Conservation (phyloP, 1,284 basidiomycete species). For the Peniophora sp. region DNA sequence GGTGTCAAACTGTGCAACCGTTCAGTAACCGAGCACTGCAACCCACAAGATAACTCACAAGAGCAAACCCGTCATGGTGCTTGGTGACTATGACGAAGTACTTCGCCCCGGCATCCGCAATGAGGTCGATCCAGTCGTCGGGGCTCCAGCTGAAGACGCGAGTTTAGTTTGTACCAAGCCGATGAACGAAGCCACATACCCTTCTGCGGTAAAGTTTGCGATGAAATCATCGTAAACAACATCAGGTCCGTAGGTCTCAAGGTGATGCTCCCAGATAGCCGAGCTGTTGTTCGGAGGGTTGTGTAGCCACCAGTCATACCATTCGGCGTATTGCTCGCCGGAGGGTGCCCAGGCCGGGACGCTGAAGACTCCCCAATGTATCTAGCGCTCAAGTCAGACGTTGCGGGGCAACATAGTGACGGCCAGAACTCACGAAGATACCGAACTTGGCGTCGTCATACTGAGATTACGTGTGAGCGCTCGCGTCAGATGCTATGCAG, state of each 20-base stretch:
- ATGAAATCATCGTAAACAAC: slow-evolving; percentile 54
- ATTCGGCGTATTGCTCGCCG: slow-evolving; percentile 40
- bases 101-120: slow-evolving; percentile 48
- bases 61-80: slow-evolving; percentile 41
- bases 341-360: slow-evolving; percentile 37
- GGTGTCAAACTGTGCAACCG: slow-evolving; percentile 33
- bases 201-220: slow-evolving; percentile 35
- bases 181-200: too few species aligned
- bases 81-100: slow-evolving; percentile 58
- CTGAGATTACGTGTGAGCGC: slow-evolving; percentile 14
- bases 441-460: slow-evolving; percentile 47
- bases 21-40: not conserved
- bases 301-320: slow-evolving; percentile 39
- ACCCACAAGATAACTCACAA: slow-evolving; percentile 16
- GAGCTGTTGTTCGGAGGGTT: slow-evolving; percentile 24
- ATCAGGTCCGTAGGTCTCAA: slow-evolving; percentile 37
- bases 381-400: slow-evolving; percentile 18
- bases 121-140: slow-evolving; percentile 44
- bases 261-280: slow-evolving; percentile 41
- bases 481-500: not conserved
- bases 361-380: slow-evolving; percentile 52
- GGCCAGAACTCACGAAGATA: slow-evolving; percentile 37
- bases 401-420: not conserved
- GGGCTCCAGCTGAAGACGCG: slow-evolving; percentile 36
- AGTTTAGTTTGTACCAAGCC: too few species aligned